These are phyloP conservation scores for Buxus sempervirens DNA, from an alignment of 164 flowering plant genomes.

Conservation along the genomic window DNA sequence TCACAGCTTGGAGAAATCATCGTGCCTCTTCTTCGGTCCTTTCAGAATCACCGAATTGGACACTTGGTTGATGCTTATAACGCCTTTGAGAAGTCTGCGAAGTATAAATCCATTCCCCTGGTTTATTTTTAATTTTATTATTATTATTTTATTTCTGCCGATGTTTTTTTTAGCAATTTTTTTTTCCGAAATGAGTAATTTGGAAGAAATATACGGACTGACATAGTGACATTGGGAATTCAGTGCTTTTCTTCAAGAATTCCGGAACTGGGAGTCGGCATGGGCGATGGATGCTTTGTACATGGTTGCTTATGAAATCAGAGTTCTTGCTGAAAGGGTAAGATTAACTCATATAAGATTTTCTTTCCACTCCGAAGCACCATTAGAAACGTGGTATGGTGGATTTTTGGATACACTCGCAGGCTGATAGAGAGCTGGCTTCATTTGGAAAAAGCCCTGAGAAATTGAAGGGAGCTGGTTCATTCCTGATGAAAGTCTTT, in stretches of 20 bases:
- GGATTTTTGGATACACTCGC: constrained; percentile 14
- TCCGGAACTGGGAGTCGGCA: constrained; percentile 93
- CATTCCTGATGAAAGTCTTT: constrained; percentile 95
- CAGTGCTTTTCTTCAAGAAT: constrained; percentile 95
- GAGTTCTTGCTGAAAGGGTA: constrained; percentile 95
- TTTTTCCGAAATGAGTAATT: background rate
- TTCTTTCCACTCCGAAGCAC: background rate
- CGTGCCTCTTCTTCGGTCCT: constrained; percentile 51
- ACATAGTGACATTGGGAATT: constrained; percentile 17
- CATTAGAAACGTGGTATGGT: background rate
- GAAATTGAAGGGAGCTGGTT: constrained; percentile 96
- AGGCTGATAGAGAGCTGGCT: constrained; percentile 94
- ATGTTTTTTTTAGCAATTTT: background rate
- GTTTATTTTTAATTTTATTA: background rate
- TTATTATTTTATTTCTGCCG: background rate
- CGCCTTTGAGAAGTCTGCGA: constrained; percentile 82
- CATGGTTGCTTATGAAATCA: constrained; percentile 75
- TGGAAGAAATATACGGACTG: background rate
- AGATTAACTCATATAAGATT: background rate
- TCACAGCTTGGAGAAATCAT: constrained; percentile 66
- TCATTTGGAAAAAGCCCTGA: constrained; percentile 77
- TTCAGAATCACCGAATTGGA: constrained; percentile 58
- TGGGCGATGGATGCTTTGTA: constrained; percentile 93
- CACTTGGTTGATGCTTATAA: constrained; percentile 66
- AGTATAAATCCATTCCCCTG: constrained; percentile 33